Conservation (phyloP, 371 early-diverging fungal species). For the Coemansia linderi region DNA sequence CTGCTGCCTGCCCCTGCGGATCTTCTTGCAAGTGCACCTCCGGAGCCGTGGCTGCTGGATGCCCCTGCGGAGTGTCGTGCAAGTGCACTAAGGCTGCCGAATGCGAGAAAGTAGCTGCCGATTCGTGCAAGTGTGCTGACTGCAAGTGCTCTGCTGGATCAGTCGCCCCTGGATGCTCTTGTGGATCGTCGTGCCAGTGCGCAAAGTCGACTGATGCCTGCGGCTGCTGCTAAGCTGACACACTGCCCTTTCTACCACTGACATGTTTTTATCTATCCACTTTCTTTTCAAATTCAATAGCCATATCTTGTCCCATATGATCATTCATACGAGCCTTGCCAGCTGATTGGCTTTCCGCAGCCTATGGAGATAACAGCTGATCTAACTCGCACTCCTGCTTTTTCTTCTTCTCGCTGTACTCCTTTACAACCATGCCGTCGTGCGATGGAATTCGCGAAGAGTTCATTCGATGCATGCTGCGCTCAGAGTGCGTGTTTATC, state of each 20-base stretch:
- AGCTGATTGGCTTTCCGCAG: slow-evolving; percentile 1
- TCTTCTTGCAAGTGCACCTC: slow-evolving; percentile 19
- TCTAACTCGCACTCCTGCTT: background rate
- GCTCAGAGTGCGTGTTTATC: slow-evolving; percentile 71
- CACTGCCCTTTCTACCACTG: background rate
- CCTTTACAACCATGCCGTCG: slow-evolving; percentile 43
- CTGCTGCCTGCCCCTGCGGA: background rate
- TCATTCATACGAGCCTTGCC: background rate
- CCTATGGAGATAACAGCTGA: background rate
- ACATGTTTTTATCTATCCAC: background rate
- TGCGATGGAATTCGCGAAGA: slow-evolving; percentile 73
- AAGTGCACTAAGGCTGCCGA: slow-evolving; percentile 6
- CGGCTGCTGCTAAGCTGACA: slow-evolving; percentile 1
- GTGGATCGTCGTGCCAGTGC: slow-evolving; percentile 18
- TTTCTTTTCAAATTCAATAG: background rate
- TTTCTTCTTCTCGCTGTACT: background rate
- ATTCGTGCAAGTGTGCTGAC: slow-evolving; percentile 9
- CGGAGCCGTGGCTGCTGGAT: background rate
- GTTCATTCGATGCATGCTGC: slow-evolving; percentile 70
- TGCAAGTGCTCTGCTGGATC: slow-evolving; percentile 18
- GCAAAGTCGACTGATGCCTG: background rate
- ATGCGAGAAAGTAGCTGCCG: background rate
- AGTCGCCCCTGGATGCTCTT: slow-evolving; percentile 4
- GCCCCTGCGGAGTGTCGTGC: slow-evolving; percentile 4
- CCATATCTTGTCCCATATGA: background rate